Base-by-base conservation (phyloP, 371 early-diverging fungal genomes). In the Mortierella sp. region DNA sequence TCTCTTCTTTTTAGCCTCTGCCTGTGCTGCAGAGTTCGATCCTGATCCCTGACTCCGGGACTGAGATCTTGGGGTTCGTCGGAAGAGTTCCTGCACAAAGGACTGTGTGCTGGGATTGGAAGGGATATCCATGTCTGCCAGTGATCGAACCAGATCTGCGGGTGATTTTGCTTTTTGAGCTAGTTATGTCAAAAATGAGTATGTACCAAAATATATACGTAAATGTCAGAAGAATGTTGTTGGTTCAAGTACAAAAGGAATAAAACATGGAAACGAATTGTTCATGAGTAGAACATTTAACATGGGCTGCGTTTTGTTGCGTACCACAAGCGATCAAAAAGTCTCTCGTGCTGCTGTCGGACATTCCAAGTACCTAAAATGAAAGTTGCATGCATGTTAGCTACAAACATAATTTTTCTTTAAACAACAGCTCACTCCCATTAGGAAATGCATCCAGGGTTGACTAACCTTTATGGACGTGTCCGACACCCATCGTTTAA, bases 401-500 rank as follows among this genome's bases (percentile, higher is more conserved):
- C 12, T 3, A 21, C 15, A 12, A 30, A 21, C 2, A 15, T 37
- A 41, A 50, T 43, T 30, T 60, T 32, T 49, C 24, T 21, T 53
- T 32, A 17, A 14, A 42, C 23, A 8, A 6, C 44, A n/a, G 19
- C 3, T 44, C 44, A 7, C 42, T 7, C 24, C 37, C 4, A 41
- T 8, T 24, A 14, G 9, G 19, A 15, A 17, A 31, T 42, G 9
- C 11, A 70, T 66, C 60, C 64, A 51, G 76, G 68, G 14, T 63
- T 32, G 17, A 21, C 76, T 53, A 72, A 90, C 81, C 81, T 90
- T 89, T 56, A 93, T 88, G 69, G 93, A 80, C 47, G 89, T 81
- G 80, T 96, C 96, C 27, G 93, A 91, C 14, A 94, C 91, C 94
- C 93, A 94, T 56, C 81, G 79, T 23, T 79, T 75, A 42, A 88